phyloP scores from a whole-genome alignment of 768 basidiomycete genomes.

The Galerina sulciceps region DNA sequence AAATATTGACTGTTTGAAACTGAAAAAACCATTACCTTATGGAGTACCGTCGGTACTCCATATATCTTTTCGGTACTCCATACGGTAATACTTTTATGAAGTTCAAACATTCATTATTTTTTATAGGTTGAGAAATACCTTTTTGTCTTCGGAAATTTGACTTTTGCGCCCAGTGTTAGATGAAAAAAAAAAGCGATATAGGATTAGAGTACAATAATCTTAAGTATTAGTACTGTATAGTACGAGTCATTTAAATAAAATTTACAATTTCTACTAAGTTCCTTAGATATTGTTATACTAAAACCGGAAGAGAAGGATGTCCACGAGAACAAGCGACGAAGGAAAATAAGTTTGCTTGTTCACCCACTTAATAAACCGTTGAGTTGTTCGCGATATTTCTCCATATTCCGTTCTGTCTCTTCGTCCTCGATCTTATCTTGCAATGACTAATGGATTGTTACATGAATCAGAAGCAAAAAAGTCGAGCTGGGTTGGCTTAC shows the following conservation, averaged over 20 bases:
- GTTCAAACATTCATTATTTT: too few relatives aligned
- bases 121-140: too few relatives aligned
- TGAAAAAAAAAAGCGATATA: too few relatives aligned
- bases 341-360: slow-evolving; percentile 1
- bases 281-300: neutral
- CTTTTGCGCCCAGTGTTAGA: too few relatives aligned
- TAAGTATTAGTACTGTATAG: neutral
- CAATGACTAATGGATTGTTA: slow-evolving; percentile 42
- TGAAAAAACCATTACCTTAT: too few relatives aligned
- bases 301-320: neutral
- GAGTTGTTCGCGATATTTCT: slow-evolving; percentile 87
- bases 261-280: slow-evolving; percentile 3
- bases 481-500: slow-evolving; percentile 47
- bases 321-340: neutral
- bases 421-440: slow-evolving; percentile 75
- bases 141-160: too few relatives aligned
- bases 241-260: slow-evolving; percentile 3
- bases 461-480: slow-evolving; percentile 10
- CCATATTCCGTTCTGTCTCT: slow-evolving; percentile 87
- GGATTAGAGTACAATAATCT: neutral
- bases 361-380: slow-evolving; percentile 80
- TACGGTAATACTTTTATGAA: too few relatives aligned
- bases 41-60: too few relatives aligned
- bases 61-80: too few relatives aligned
- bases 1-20: too few relatives aligned